Evolutionary conservation across 495 filamentous ascomycete species (phyloP).

Genomic region (Coniosporium apollinis): DNA sequence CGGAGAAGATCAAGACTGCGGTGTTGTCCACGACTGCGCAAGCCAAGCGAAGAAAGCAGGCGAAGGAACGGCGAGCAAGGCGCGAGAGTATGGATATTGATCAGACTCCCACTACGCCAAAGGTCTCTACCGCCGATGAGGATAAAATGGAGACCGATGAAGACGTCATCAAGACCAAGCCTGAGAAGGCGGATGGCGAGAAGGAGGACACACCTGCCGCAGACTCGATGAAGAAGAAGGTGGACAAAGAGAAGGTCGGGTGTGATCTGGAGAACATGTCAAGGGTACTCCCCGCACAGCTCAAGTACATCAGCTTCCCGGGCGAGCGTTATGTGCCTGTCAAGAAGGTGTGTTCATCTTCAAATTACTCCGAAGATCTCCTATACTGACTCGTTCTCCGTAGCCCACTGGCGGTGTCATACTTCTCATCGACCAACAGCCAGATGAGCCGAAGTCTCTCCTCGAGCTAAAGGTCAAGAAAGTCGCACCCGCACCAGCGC

Average conservation of each 20-base stretch:
- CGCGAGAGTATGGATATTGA: slow-evolving; percentile 40
- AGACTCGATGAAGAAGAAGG: slow-evolving; percentile 56
- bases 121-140: slow-evolving; percentile 34
- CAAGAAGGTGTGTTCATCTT: slow-evolving; percentile 55
- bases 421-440: slow-evolving; percentile 70
- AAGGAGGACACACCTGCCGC: slow-evolving; percentile 32
- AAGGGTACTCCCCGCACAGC: slow-evolving; percentile 76
- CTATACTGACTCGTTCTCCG: slow-evolving; percentile 2
- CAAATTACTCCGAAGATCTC: slow-evolving; percentile 3
- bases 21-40: slow-evolving; percentile 94
- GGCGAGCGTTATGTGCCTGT: slow-evolving; percentile 82
- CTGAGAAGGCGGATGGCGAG: slow-evolving; percentile 35
- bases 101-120: slow-evolving; percentile 54
- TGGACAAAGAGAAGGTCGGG: slow-evolving; percentile 90
- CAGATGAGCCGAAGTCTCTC: slow-evolving; percentile 56
- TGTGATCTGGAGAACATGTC: slow-evolving; percentile 97
- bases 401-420: slow-evolving; percentile 91
- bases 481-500: slow-evolving; percentile 32
- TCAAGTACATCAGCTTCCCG: slow-evolving; percentile 85
- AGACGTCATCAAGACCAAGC: slow-evolving; percentile 33
- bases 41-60: slow-evolving; percentile 76
- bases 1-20: slow-evolving; percentile 87
- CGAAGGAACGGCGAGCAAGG: slow-evolving; percentile 27
- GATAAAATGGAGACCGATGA: slow-evolving; percentile 91
- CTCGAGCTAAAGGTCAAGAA: slow-evolving; percentile 82